phyloP scores from a whole-genome alignment of 2,329 filamentous ascomycete species.

The Fusarium nodosum region DNA sequence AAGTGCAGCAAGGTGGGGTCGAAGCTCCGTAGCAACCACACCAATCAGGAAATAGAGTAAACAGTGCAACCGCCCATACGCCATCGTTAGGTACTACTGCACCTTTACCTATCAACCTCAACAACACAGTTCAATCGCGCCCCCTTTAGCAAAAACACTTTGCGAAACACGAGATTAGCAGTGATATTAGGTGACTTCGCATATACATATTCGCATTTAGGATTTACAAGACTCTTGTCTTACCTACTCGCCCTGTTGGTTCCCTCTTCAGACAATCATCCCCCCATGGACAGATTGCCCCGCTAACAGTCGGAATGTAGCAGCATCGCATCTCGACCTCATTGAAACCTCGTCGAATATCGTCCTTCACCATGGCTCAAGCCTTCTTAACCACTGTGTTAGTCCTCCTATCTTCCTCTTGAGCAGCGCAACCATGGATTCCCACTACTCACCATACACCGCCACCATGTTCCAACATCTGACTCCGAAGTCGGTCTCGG shows the following conservation, averaged over 20 bases:
- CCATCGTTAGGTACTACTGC: slow-evolving; percentile 35
- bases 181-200: slow-evolving; percentile 20
- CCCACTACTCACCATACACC: slow-evolving; percentile 26
- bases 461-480: slow-evolving; percentile 52
- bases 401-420: slow-evolving; percentile 44
- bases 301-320: slow-evolving; percentile 60
- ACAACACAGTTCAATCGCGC: slow-evolving; percentile 23
- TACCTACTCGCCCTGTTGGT: slow-evolving; percentile 35
- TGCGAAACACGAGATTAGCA: slow-evolving; percentile 24
- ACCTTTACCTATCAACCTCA: slow-evolving; percentile 37
- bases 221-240: slow-evolving; percentile 33
- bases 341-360: slow-evolving; percentile 33
- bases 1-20: slow-evolving; percentile 41
- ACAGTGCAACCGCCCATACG: slow-evolving; percentile 43
- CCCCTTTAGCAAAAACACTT: slow-evolving; percentile 21
- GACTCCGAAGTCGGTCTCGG: slow-evolving; percentile 52
- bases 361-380: slow-evolving; percentile 54
- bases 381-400: slow-evolving; percentile 60
- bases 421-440: neutral
- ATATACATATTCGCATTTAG: slow-evolving; percentile 17
- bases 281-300: slow-evolving; percentile 52
- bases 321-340: slow-evolving; percentile 27
- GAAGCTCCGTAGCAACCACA: slow-evolving; percentile 51
- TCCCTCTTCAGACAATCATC: slow-evolving; percentile 14
- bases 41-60: slow-evolving; percentile 53